Base-by-base conservation (phyloP, 805 yeast species). In the Metschnikowia drakensbergensis region DNA sequence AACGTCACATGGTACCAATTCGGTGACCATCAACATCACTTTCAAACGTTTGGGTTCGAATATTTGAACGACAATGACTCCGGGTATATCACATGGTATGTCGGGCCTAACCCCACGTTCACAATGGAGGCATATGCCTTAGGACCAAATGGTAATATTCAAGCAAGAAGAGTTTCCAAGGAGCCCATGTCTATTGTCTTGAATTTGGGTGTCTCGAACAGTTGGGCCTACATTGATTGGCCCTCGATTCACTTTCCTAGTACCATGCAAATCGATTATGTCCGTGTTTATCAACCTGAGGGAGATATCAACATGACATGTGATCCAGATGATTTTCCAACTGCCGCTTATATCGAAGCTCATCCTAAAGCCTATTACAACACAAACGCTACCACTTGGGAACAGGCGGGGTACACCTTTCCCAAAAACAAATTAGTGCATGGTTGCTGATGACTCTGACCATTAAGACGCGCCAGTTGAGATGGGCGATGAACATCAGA, bases 161-260 rank as follows among this genome's bases (percentile, higher is more conserved):
- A 81, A 36, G 82, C 86, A 85, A 82, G 98, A 67, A 68, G 79
- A 54, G 79, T 92, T 28, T 76, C 94, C 23, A 84, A 86, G 64
- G 99, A 92, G 63, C 98, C 98, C 54, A 90, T 92, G 97, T 78
- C 96, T 2, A 77, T 92, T 52, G 69, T 92, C 55, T 61, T 92
- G 75, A 92, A 92, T 66, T 69, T 92, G 69, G 99, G 96, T 75
- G 71, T 92, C 46, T 91, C 97, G 11, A 86, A 84, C 60, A 86
- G 82, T 51, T 92, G 98, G 98, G 88, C 94, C 6, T 88, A 87
- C 66, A 92, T 92, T 53, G 92, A 90, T 69, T 92, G 97, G 97
- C 81, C 82, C 38, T 72, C 82, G 4, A 72, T 90, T 50, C 68
- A 69, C 40, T 92, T 92, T 79, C 99, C 99, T 2, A 79, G 79